Base-by-base conservation (phyloP, 768 basidiomycete species). In the Leccinum broughii region DNA sequence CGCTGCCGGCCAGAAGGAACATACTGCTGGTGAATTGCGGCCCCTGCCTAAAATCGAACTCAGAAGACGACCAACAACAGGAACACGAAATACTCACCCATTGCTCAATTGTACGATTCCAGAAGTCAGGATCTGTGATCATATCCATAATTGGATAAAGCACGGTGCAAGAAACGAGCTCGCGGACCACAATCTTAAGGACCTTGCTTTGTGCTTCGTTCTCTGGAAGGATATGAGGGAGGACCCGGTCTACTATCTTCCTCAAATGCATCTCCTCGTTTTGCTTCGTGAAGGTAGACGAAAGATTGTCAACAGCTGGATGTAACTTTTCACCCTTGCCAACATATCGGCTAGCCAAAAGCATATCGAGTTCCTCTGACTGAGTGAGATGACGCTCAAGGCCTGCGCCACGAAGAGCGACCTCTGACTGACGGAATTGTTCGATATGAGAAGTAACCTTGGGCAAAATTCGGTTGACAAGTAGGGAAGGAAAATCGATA, bases 71-170 rank as follows among this genome's bases (percentile, higher is more conserved):
- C 13, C 26, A 32, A 57, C 64, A 24, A 67, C 58, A 9, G 28
- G 3, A 9, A 50, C 50, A 37, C 26, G 10, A 14, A n/a, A 49
- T 52, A 79, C 92, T 76, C 72, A 94, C 95, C 77, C 92, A 85
- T 76, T 95, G 88, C 73, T 98, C 95, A 54, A 98, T 91, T 39
- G 85, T 84, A 59, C 86, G 81, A 76, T 99, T 99, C 95, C 95
- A 98, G 64, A 97, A 97, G 73, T 99, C 97, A 5, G 95, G 93
- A 72, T 99, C 97, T 30, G 90, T 82, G 37, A 98, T 70, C 88
- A 96, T 92, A 53, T 98, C 93, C 80, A 96, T 87, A 56, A 96
- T 74, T 13, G 96, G 95, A 68, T 90, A 87, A 44, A 98, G 69
- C 3, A 96, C 85, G 2, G 88, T 80, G 69, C 93, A 95, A 4